Conservation (phyloP, 257 asterid species). For the Plectranthus barbatus region DNA sequence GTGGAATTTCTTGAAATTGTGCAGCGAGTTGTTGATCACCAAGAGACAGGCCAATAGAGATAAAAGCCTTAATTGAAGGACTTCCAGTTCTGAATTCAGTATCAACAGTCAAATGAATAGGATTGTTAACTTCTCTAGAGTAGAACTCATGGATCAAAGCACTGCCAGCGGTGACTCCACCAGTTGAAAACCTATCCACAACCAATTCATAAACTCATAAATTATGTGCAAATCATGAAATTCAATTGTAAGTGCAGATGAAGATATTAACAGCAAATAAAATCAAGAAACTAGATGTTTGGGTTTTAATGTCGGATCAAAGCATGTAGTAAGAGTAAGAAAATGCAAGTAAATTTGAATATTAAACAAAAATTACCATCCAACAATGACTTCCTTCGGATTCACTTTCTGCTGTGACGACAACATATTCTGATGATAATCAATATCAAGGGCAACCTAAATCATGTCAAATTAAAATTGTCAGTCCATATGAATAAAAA, state of each 20-base stretch:
- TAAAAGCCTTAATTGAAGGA: constrained; percentile 61
- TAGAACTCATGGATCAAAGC: constrained; percentile 76
- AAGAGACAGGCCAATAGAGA: constrained; percentile 51
- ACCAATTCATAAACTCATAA: not conserved
- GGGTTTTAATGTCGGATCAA: not conserved
- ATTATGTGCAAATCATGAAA: not conserved
- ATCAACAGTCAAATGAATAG: constrained; percentile 82
- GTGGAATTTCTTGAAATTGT: constrained; percentile 88
- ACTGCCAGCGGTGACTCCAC: constrained; percentile 77
- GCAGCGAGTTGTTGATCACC: constrained; percentile 92
- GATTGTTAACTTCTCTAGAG: constrained; percentile 58
- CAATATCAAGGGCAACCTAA: constrained; percentile 94
- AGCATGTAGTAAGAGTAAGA: not conserved
- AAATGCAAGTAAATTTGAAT: not conserved
- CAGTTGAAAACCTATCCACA: constrained; percentile 72
- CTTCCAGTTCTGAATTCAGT: constrained; percentile 51
- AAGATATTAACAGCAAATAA: too few relatives aligned
- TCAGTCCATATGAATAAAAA: not conserved
- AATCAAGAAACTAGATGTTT: not conserved
- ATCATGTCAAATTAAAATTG: not conserved
- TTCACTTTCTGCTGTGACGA: constrained; percentile 90
- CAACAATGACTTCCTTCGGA: constrained; percentile 93
- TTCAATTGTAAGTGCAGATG: too few relatives aligned
- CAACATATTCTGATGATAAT: constrained; percentile 89
- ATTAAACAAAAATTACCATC: constrained; percentile 50